Conservation (phyloP, 306 rosid species). For the Neltuma alba region DNA sequence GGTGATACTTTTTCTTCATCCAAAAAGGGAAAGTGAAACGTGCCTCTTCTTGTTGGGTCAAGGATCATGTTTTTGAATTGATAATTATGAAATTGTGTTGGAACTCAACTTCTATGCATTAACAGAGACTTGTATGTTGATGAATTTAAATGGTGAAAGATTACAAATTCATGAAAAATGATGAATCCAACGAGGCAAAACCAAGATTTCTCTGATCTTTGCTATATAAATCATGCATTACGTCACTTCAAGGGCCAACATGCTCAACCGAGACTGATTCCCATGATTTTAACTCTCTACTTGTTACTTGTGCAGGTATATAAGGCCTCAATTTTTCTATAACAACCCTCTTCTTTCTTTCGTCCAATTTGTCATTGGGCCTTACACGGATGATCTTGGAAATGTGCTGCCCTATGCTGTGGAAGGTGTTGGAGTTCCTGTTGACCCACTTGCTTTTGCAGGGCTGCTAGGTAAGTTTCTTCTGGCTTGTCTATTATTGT, state of each 20-base stretch:
- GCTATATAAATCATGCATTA: neutral
- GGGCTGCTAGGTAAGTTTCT: slow-evolving; percentile 75
- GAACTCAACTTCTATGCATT: slow-evolving; percentile 2
- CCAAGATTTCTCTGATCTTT: neutral
- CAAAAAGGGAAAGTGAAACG: neutral
- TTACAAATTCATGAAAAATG: neutral
- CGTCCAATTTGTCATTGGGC: slow-evolving; percentile 82
- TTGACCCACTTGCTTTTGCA: slow-evolving; percentile 96
- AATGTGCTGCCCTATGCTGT: slow-evolving; percentile 93
- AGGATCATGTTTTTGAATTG: neutral
- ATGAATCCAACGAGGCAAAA: slow-evolving; percentile 8
- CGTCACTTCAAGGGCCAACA: neutral
- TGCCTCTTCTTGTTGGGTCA: neutral
- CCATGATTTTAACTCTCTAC: neutral
- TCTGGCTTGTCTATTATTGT: neutral
- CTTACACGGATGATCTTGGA: slow-evolving; percentile 92
- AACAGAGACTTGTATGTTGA: neutral
- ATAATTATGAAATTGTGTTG: neutral
- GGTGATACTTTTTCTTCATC: neutral
- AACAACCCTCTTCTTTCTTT: slow-evolving; percentile 91
- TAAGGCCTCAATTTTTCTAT: slow-evolving; percentile 91
- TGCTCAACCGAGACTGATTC: neutral
- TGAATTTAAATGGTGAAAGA: neutral
- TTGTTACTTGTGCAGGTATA: slow-evolving; percentile 67
- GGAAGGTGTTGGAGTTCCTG: slow-evolving; percentile 98